Evolutionary conservation across 2,329 filamentous ascomycete species (phyloP).

Genomic region (Colletotrichum aenigma): DNA sequence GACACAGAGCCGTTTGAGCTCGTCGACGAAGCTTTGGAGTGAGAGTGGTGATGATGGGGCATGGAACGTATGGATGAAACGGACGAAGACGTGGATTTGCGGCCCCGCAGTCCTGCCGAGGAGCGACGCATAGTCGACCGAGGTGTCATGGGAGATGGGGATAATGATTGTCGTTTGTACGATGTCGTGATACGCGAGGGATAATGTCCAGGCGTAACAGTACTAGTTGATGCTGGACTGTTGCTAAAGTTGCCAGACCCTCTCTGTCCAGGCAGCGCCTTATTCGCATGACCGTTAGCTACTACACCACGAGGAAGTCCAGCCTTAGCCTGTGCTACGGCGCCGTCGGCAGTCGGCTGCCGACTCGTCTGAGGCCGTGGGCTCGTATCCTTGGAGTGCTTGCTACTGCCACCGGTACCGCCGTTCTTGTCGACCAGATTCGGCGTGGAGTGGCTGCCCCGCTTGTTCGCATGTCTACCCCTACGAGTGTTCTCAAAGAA

Average conservation of each 20-base stretch:
- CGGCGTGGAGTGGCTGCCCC: slow-evolving; percentile 62
- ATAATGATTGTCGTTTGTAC: slow-evolving; percentile 81
- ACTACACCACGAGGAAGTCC: slow-evolving; percentile 55
- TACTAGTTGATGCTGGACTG: slow-evolving; percentile 29
- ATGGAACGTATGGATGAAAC: slow-evolving; percentile 92
- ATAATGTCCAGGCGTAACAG: slow-evolving; percentile 32
- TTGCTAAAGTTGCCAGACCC: slow-evolving; percentile 15
- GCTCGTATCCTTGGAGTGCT: slow-evolving; percentile 55
- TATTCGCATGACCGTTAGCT: slow-evolving; percentile 52
- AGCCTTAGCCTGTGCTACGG: slow-evolving; percentile 40
- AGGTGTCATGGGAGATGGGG: slow-evolving; percentile 86
- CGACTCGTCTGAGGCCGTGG: slow-evolving; percentile 67
- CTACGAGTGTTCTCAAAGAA: slow-evolving; percentile 63
- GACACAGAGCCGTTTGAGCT: slow-evolving; percentile 80
- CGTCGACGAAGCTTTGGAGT: slow-evolving; percentile 93
- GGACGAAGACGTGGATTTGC: slow-evolving; percentile 95
- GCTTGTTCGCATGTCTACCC: slow-evolving; percentile 51
- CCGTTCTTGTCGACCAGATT: slow-evolving; percentile 58
- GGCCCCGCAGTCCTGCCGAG: slow-evolving; percentile 81
- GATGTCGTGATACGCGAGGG: slow-evolving; percentile 38
- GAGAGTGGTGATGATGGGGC: slow-evolving; percentile 82
- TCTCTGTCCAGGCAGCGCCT: slow-evolving; percentile 18
- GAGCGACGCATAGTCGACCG: slow-evolving; percentile 84
- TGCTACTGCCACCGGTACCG: slow-evolving; percentile 35
- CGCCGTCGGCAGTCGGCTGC: slow-evolving; percentile 47